A percentile compares a stretch with the other conserved stretches of the same genome.
These are phyloP conservation scores for Comarum palustre DNA, from an alignment of 306 rosid species.

Conservation along the genomic window DNA sequence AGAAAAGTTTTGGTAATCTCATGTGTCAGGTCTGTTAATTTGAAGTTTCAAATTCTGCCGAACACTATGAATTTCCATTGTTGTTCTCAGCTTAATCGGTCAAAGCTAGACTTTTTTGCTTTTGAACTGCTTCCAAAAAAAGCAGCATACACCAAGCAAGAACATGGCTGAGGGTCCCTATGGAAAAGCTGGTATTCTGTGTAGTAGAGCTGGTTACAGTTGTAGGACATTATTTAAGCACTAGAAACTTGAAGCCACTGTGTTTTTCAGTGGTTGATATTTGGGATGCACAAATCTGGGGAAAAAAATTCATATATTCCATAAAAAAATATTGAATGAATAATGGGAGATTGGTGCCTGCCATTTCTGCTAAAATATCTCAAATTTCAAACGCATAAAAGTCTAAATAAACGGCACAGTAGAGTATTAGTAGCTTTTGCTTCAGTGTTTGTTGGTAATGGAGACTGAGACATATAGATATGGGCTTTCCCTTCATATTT, in stretches of 20 bases:
- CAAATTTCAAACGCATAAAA: neutral
- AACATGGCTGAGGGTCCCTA: conserved; percentile 8
- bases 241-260: conserved; percentile 12
- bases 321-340: neutral
- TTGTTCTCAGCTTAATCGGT: neutral
- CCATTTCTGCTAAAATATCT: neutral
- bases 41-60: neutral
- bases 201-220: conserved; percentile 19
- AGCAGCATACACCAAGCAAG: neutral
- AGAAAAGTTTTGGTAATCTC: neutral
- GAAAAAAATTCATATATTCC: neutral
- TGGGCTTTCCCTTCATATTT: neutral
- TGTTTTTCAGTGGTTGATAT: neutral
- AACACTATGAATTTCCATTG: neutral
- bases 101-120: neutral
- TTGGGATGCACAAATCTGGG: neutral
- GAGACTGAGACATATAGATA: conserved; percentile 5
- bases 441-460: conserved; percentile 17
- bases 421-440: conserved; percentile 8
- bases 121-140: neutral
- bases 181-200: neutral
- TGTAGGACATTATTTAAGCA: conserved; percentile 9
- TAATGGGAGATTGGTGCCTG: neutral
- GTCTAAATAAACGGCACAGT: neutral
- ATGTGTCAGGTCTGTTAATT: neutral